Evolutionary conservation across 139 green algal genomes (phyloP).

Genomic region (Tetradesmus lagerheimii): DNA sequence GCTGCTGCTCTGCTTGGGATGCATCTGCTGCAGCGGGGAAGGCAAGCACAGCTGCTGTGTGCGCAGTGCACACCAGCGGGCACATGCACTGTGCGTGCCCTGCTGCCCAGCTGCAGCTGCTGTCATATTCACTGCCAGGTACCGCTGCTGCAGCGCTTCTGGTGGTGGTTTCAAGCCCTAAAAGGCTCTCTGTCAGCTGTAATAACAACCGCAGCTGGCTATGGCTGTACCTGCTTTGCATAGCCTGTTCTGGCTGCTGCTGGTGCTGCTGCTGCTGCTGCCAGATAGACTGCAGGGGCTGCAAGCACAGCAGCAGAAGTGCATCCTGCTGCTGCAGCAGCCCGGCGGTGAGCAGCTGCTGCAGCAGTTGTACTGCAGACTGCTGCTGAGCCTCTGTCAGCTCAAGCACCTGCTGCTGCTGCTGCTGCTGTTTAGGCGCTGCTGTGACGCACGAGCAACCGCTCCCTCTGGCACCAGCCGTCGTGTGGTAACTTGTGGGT

Average conservation of each 20-base stretch:
- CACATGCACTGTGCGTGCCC: background rate
- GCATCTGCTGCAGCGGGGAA: background rate
- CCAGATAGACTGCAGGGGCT: background rate
- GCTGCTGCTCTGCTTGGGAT: background rate
- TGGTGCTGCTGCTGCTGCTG: constrained; percentile 31
- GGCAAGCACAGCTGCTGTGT: background rate
- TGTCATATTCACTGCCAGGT: background rate
- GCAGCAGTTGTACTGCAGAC: constrained; percentile 26
- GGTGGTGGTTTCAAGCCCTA: background rate
- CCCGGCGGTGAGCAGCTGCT: constrained; percentile 28
- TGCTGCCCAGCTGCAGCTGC: background rate
- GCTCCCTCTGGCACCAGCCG: too few relatives aligned
- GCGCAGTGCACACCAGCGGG: background rate
- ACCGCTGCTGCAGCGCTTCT: background rate
- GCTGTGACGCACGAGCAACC: too few relatives aligned
- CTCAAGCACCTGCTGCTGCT: constrained; percentile 28
- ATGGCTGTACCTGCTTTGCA: background rate
- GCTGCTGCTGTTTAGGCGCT: background rate
- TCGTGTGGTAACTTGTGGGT: background rate
- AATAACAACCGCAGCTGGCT: background rate
- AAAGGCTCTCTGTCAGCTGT: background rate
- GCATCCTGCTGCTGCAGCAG: background rate
- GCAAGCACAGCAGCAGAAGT: background rate
- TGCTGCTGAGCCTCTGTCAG: constrained; percentile 4
- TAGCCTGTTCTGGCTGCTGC: background rate